Evolutionary conservation across 2,329 filamentous ascomycete genomes (phyloP).

Genomic region (Colletotrichum lini): DNA sequence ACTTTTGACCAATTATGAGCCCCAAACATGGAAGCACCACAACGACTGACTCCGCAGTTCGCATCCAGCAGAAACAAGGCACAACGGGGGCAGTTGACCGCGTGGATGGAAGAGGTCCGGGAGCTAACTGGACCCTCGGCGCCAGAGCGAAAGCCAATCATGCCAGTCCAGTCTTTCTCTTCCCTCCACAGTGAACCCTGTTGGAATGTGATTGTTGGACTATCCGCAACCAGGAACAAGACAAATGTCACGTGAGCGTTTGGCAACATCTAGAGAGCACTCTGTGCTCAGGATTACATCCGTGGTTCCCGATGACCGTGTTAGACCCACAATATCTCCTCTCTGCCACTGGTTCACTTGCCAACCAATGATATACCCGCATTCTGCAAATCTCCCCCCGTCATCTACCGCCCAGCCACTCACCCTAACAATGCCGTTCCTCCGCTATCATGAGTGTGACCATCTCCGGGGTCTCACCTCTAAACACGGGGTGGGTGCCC

Average conservation of each 20-base stretch:
- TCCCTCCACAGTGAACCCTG: too few species aligned
- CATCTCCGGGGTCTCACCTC: background rate
- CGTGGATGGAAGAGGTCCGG: background rate
- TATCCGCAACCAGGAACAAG: too few species aligned
- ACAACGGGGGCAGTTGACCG: background rate
- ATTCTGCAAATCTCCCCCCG: background rate
- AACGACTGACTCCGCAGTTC: background rate
- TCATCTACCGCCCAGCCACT: slow-evolving; percentile 8
- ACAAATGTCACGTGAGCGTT: too few species aligned
- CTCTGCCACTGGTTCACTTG: too few species aligned
- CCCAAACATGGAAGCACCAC: background rate
- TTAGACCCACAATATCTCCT: too few species aligned
- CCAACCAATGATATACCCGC: background rate
- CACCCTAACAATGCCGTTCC: slow-evolving; percentile 7
- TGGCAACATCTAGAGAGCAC: too few species aligned
- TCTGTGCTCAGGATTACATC: too few species aligned
- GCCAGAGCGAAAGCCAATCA: background rate
- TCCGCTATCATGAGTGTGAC: background rate
- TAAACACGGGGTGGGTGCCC: background rate
- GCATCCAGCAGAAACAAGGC: background rate
- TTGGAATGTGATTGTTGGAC: too few species aligned
- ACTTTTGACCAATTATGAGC: background rate
- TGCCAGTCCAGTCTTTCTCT: too few species aligned
- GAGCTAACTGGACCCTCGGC: background rate
- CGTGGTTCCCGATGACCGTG: too few species aligned